A percentile compares a stretch with the other conserved stretches of the same genome.
These are phyloP conservation scores for Zangia roseola DNA, from an alignment of 768 basidiomycete species.

Conservation along the genomic window DNA sequence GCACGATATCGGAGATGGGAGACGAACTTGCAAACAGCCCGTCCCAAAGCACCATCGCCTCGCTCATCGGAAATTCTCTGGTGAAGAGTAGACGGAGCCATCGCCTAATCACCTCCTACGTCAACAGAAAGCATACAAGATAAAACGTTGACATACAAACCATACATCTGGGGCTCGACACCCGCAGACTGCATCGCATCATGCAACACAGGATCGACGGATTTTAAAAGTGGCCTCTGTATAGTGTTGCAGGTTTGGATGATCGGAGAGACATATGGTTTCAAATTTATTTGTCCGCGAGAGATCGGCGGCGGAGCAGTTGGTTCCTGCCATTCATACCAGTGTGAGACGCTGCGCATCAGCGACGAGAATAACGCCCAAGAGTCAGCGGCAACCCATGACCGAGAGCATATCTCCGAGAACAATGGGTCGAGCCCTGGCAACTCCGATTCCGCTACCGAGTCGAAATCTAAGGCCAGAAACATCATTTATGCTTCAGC, in stretches of 20 bases:
- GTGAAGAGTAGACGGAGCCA: slow-evolving; percentile 95
- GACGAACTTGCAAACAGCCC: slow-evolving; percentile 83
- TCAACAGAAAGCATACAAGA: slow-evolving; percentile 13
- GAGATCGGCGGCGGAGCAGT: slow-evolving; percentile 26
- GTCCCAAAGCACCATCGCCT: slow-evolving; percentile 93
- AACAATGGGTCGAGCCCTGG: slow-evolving; percentile 38
- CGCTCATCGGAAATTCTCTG: slow-evolving; percentile 79
- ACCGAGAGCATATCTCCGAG: slow-evolving; percentile 59
- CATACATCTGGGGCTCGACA: slow-evolving; percentile 96
- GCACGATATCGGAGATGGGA: slow-evolving; percentile 70
- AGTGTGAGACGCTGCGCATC: slow-evolving; percentile 77
- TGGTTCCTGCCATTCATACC: slow-evolving; percentile 73
- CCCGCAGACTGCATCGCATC: slow-evolving; percentile 72
- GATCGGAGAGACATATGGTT: slow-evolving; percentile 80
- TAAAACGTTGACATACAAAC: slow-evolving; percentile 62
- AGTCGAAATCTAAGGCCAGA: slow-evolving; percentile 69
- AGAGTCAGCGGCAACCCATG: slow-evolving; percentile 82
- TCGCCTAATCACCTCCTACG: slow-evolving; percentile 50
- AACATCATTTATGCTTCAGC: slow-evolving; percentile 26
- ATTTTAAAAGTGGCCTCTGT: slow-evolving; percentile 69
- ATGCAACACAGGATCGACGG: slow-evolving; percentile 79
- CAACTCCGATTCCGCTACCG: slow-evolving; percentile 43
- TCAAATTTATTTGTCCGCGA: slow-evolving; percentile 44
- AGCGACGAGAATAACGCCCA: slow-evolving; percentile 79
- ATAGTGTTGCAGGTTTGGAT: slow-evolving; percentile 79